Percentiles rank a stretch among this genome's conserved stretches.
These are phyloP conservation scores for Termitomyces sp. DNA, from an alignment of 768 basidiomycete genomes.

Conservation along the genomic window DNA sequence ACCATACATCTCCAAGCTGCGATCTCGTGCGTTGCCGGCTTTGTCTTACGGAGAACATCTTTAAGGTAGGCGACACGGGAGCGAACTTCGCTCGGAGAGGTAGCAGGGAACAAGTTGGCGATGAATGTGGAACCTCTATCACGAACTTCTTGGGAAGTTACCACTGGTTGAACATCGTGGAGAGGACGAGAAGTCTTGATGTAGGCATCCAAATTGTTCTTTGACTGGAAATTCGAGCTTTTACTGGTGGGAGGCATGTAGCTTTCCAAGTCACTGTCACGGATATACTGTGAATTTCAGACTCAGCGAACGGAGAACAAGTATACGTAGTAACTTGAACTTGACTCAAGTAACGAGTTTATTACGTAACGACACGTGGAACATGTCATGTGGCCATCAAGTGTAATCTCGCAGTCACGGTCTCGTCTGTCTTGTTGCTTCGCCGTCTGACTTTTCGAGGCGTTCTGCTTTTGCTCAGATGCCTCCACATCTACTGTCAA, in stretches of 20 bases:
- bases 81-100: slow-evolving; percentile 50
- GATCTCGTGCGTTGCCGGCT: slow-evolving; percentile 70
- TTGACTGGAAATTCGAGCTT: background rate
- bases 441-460: slow-evolving; percentile 10
- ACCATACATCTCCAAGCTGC: slow-evolving; percentile 80
- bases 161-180: slow-evolving; percentile 37
- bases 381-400: background rate
- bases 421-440: slow-evolving; percentile 5
- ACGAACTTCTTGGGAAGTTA: slow-evolving; percentile 70
- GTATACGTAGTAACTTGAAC: too few species aligned
- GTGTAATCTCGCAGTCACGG: background rate
- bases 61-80: slow-evolving; percentile 51
- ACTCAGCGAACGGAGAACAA: background rate
- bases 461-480: slow-evolving; percentile 7
- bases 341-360: background rate
- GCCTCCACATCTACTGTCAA: slow-evolving; percentile 15
- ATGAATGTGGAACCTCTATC: slow-evolving; percentile 76
- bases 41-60: slow-evolving; percentile 54
- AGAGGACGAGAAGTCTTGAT: slow-evolving; percentile 43
- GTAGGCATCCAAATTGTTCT: slow-evolving; percentile 49
- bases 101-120: slow-evolving; percentile 58
- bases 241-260: slow-evolving; percentile 10
- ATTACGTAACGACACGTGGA: slow-evolving; percentile 12
- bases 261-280: background rate
- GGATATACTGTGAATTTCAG: background rate